Percentiles rank a stretch among this genome's conserved stretches.
Evolutionary conservation across 805 yeast species (phyloP).

Genomic region (Pichia heedii): DNA sequence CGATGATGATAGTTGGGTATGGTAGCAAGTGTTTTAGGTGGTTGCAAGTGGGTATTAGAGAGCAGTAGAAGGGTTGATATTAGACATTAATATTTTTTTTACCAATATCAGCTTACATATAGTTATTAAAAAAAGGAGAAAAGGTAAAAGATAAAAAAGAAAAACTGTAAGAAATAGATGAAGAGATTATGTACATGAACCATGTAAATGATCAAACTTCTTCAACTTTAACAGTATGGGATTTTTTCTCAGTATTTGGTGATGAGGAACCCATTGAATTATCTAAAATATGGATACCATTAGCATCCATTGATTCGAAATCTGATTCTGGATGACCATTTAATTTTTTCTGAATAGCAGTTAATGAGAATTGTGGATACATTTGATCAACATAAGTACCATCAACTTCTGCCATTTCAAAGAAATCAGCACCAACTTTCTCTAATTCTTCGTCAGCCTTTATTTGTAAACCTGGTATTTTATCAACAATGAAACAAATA

Average conservation of each 20-base stretch:
- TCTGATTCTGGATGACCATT: neutral
- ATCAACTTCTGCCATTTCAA: conserved; percentile 43
- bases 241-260: neutral
- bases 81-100: no score
- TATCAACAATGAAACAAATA: conserved; percentile 38
- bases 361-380: conserved; percentile 8
- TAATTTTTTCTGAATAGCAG: conserved; percentile 8
- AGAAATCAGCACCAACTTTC: conserved; percentile 42
- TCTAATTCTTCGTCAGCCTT: conserved; percentile 39
- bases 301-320: neutral
- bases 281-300: neutral
- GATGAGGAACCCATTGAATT: neutral
- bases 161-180: no score
- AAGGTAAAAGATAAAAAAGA: no score
- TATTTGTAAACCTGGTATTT: conserved; percentile 41
- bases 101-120: no score
- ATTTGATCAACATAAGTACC: conserved; percentile 18
- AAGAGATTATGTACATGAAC: neutral
- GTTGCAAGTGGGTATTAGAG: no score
- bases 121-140: no score
- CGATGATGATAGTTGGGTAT: neutral
- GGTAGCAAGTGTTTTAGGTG: no score
- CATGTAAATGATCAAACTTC: conserved; percentile 1
- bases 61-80: no score
- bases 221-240: neutral